phyloP scores from a whole-genome alignment of 2,329 filamentous ascomycete genomes.

The Rutstroemia sp. region DNA sequence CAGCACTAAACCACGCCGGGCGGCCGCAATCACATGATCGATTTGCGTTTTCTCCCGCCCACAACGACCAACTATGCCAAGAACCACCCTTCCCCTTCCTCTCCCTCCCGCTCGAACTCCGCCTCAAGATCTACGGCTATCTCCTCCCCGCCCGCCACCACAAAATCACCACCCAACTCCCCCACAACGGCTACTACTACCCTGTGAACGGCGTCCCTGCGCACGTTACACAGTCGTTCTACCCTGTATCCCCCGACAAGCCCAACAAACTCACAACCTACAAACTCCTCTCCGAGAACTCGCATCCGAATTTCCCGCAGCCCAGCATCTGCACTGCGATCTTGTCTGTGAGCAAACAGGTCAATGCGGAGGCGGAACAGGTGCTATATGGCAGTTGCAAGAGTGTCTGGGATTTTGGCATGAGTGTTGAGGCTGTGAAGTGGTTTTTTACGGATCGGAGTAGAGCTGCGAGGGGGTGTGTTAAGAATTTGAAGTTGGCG shows the following conservation, averaged over 20 bases:
- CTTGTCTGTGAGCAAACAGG: constrained; percentile 15
- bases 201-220: constrained; percentile 12
- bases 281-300: constrained; percentile 22
- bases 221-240: constrained; percentile 16
- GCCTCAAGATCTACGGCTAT: constrained; percentile 23
- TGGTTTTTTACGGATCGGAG: constrained; percentile 20
- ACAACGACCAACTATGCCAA: background rate
- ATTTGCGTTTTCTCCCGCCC: background rate
- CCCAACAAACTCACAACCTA: constrained; percentile 19
- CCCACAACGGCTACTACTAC: constrained; percentile 23
- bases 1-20: background rate
- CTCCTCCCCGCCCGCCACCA: constrained; percentile 24
- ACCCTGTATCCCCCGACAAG: constrained; percentile 14
- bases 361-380: constrained; percentile 18
- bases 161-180: constrained; percentile 24
- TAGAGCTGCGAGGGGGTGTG: constrained; percentile 11
- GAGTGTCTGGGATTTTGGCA: constrained; percentile 21
- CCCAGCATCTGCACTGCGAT: constrained; percentile 15
- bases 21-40: background rate
- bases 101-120: constrained; percentile 23
- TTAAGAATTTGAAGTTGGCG: constrained; percentile 18
- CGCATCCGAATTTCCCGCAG: constrained; percentile 9
- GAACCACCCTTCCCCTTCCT: constrained; percentile 19
- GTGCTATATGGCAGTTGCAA: constrained; percentile 19
- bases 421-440: constrained; percentile 17